Evolutionary conservation across 257 asterid species (phyloP).

Genomic region (Handroanthus guayacan): DNA sequence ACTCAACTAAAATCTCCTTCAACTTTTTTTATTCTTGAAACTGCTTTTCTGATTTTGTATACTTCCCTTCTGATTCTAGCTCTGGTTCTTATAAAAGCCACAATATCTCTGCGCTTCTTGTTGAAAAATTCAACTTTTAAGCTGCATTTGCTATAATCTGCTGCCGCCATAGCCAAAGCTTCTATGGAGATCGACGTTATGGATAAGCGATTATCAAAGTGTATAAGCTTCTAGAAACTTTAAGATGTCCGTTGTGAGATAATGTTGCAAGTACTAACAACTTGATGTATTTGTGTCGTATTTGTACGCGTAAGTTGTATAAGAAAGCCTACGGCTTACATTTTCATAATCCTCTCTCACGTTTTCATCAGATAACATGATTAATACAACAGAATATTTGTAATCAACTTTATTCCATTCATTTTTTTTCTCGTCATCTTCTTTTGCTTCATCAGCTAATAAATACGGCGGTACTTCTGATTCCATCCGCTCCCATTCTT

Average conservation of each 20-base stretch:
- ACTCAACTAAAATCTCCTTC: too few relatives aligned
- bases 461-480: slow-evolving; percentile 41
- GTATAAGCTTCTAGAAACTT: background rate
- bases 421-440: background rate
- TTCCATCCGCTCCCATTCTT: slow-evolving; percentile 44
- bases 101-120: background rate
- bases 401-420: background rate
- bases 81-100: background rate
- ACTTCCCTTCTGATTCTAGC: too few relatives aligned
- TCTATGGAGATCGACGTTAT: slow-evolving; percentile 19
- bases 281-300: background rate
- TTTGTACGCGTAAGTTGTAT: background rate
- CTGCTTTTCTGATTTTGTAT: too few relatives aligned
- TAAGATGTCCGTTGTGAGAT: background rate
- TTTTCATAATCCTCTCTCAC: background rate
- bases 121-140: background rate
- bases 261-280: background rate
- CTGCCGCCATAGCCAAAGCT: slow-evolving; percentile 38
- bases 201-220: background rate
- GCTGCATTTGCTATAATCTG: background rate
- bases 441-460: slow-evolving; percentile 40
- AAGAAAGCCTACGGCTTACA: background rate
- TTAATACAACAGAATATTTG: background rate
- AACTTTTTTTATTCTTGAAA: too few relatives aligned
- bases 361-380: background rate